Evolutionary conservation across 148 eudicot species (phyloP).

Genomic region (Vaccinium vitisidaea): DNA sequence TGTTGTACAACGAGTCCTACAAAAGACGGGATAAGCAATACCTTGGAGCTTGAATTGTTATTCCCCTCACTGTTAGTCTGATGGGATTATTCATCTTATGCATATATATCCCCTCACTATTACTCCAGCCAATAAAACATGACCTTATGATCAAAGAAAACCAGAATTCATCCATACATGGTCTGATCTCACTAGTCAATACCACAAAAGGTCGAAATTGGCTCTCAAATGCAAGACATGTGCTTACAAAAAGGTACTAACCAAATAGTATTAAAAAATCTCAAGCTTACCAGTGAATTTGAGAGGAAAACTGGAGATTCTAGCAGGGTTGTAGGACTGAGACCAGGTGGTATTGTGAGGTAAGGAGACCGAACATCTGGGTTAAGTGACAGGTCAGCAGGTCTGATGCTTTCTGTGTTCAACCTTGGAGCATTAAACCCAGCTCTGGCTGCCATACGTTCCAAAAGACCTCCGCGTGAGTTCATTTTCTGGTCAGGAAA

Average conservation of each 20-base stretch:
- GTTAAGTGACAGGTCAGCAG: slow-evolving; percentile 27
- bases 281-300: slow-evolving; percentile 48
- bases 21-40: neutral
- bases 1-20: neutral
- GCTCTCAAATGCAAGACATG: neutral
- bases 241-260: neutral
- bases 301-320: slow-evolving; percentile 63
- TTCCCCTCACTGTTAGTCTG: neutral
- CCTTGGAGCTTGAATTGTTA: neutral
- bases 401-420: slow-evolving; percentile 47
- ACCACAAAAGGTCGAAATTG: neutral
- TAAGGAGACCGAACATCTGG: slow-evolving; percentile 40
- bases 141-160: neutral
- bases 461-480: slow-evolving; percentile 45
- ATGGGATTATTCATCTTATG: neutral
- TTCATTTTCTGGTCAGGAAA: slow-evolving; percentile 30
- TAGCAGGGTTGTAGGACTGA: slow-evolving; percentile 49
- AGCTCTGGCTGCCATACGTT: slow-evolving; percentile 53
- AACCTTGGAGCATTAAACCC: slow-evolving; percentile 55
- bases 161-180: neutral
- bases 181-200: neutral
- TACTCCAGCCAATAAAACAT: neutral
- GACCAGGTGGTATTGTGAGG: slow-evolving; percentile 48
- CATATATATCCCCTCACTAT: neutral
- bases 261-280: neutral